phyloP scores from a whole-genome alignment of 495 filamentous ascomycete species.

The Aspergillus incahuasiensis region DNA sequence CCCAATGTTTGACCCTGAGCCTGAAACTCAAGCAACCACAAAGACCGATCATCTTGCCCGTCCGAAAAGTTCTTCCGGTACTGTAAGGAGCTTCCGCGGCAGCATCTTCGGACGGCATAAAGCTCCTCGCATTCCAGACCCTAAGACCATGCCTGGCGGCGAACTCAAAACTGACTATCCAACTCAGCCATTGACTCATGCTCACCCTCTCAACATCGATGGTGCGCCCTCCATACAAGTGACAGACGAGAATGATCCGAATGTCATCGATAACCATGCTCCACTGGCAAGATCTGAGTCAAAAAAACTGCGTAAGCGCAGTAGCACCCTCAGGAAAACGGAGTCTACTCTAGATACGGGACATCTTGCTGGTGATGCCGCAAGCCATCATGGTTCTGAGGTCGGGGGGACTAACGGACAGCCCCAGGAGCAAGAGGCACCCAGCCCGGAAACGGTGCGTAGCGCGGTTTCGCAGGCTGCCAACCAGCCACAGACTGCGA shows the following conservation, averaged over 20 bases:
- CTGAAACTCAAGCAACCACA: slow-evolving; percentile 17
- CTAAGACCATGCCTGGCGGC: slow-evolving; percentile 18
- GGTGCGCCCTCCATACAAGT: slow-evolving; percentile 45
- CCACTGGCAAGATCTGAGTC: slow-evolving; percentile 33
- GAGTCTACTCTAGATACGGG: slow-evolving; percentile 6
- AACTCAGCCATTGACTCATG: slow-evolving; percentile 5
- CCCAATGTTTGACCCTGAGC: slow-evolving; percentile 45
- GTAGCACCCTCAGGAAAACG: slow-evolving; percentile 28
- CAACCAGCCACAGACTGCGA: slow-evolving; percentile 22
- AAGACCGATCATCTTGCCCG: slow-evolving; percentile 41
- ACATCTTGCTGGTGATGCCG: slow-evolving; percentile 17
- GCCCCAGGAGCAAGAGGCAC: slow-evolving; percentile 1
- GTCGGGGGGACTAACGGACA: slow-evolving; percentile 4
- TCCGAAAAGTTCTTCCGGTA: slow-evolving; percentile 66
- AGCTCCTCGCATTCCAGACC: slow-evolving; percentile 28
- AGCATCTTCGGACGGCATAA: slow-evolving; percentile 67
- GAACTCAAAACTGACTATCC: slow-evolving; percentile 14
- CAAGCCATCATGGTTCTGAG: background rate
- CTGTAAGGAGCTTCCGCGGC: slow-evolving; percentile 64
- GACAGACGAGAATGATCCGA: slow-evolving; percentile 36
- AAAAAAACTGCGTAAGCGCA: slow-evolving; percentile 45
- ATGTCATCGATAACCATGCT: slow-evolving; percentile 19
- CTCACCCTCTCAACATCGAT: slow-evolving; percentile 18
- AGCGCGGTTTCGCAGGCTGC: slow-evolving; percentile 34
- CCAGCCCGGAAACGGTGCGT: slow-evolving; percentile 34